phyloP scores from a whole-genome alignment of 2,329 filamentous ascomycete genomes.

The Sclerotinia spermophila region DNA sequence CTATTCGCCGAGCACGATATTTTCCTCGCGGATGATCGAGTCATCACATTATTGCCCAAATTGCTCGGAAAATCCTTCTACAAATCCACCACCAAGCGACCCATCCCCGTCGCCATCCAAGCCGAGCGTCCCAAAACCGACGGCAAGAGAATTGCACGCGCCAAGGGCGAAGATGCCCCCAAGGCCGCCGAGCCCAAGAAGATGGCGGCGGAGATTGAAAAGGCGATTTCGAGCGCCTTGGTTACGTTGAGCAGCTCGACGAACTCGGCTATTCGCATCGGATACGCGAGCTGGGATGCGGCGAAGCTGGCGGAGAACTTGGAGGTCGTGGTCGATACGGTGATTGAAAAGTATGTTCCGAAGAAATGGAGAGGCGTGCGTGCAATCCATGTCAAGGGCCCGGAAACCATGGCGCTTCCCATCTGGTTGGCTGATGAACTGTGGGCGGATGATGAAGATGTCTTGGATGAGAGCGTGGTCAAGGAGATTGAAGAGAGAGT shows the following conservation, averaged over 20 bases:
- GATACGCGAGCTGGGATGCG: slow-evolving; percentile 67
- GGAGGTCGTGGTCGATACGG: slow-evolving; percentile 61
- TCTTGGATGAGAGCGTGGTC: slow-evolving; percentile 55
- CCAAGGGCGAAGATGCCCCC: slow-evolving; percentile 45
- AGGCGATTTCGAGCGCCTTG: slow-evolving; percentile 70
- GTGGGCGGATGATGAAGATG: slow-evolving; percentile 75
- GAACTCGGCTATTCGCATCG: slow-evolving; percentile 78
- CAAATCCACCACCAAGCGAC: slow-evolving; percentile 76
- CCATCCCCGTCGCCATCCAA: slow-evolving; percentile 74
- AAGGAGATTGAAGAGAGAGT: slow-evolving; percentile 15
- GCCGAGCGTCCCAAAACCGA: slow-evolving; percentile 59
- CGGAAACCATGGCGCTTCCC: slow-evolving; percentile 83
- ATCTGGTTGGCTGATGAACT: slow-evolving; percentile 92
- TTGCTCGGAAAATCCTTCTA: slow-evolving; percentile 91
- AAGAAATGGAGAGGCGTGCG: slow-evolving; percentile 86
- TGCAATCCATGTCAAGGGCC: slow-evolving; percentile 84
- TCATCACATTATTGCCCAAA: slow-evolving; percentile 69
- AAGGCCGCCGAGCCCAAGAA: slow-evolving; percentile 48
- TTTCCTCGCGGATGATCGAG: slow-evolving; percentile 88
- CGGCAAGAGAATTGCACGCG: slow-evolving; percentile 54
- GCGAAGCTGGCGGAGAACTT: slow-evolving; percentile 80
- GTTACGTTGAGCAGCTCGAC: slow-evolving; percentile 76
- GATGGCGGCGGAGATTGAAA: slow-evolving; percentile 77
- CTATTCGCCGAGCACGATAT: slow-evolving; percentile 84
- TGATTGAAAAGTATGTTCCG: slow-evolving; percentile 77